Evolutionary conservation across 768 basidiomycete genomes (phyloP).

Genomic region (Pulveroboletus frians): DNA sequence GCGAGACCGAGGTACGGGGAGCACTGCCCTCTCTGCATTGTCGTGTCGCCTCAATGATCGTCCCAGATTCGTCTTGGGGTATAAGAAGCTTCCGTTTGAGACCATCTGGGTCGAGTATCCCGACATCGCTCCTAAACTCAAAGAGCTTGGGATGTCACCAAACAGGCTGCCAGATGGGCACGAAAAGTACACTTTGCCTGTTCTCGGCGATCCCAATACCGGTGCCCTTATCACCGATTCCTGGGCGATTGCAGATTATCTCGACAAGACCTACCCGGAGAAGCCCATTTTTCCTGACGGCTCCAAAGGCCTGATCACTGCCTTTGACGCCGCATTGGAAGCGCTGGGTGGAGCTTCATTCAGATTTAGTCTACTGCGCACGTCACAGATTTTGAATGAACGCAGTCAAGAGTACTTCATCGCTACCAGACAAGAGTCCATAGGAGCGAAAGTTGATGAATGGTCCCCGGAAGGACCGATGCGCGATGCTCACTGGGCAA

Average conservation of each 20-base stretch:
- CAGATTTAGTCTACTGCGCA: slow-evolving; percentile 19
- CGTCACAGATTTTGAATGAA: slow-evolving; percentile 28
- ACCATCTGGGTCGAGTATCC: slow-evolving; percentile 34
- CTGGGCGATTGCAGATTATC: slow-evolving; percentile 31
- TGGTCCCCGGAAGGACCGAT: slow-evolving; percentile 33
- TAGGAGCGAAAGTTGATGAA: slow-evolving; percentile 37
- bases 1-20: slow-evolving; percentile 33
- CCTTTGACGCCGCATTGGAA: slow-evolving; percentile 9
- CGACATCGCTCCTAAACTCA: slow-evolving; percentile 25
- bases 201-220: slow-evolving; percentile 31
- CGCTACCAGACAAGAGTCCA: slow-evolving; percentile 26
- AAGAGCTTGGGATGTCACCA: slow-evolving; percentile 24
- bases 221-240: slow-evolving; percentile 28
- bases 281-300: slow-evolving; percentile 25
- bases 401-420: slow-evolving; percentile 37
- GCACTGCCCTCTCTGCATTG: background rate
- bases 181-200: slow-evolving; percentile 30
- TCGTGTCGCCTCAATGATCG: background rate
- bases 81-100: slow-evolving; percentile 32
- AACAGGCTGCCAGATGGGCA: slow-evolving; percentile 16
- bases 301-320: slow-evolving; percentile 20
- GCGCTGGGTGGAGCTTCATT: slow-evolving; percentile 1
- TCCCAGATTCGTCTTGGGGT: slow-evolving; percentile 27
- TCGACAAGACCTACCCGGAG: slow-evolving; percentile 33
- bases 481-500: slow-evolving; percentile 27